These are phyloP conservation scores for Parietaria judaica DNA, from an alignment of 306 rosid species.

Conservation along the genomic window DNA sequence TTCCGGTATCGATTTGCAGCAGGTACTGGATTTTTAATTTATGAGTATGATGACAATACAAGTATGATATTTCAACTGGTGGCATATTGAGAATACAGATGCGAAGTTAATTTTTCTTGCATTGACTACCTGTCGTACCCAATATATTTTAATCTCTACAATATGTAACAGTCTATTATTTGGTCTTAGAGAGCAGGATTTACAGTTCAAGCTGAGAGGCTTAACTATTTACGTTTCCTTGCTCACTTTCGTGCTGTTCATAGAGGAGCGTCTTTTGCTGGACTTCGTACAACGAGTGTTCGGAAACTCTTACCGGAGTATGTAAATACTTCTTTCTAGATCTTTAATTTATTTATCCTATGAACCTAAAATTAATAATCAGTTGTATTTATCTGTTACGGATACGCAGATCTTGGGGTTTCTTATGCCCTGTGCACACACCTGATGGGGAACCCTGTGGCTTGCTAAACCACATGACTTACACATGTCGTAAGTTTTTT, in stretches of 20 bases:
- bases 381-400: background rate
- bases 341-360: constrained; percentile 3
- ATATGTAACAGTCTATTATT: no score
- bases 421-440: constrained; percentile 96
- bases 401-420: constrained; percentile 82
- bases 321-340: constrained; percentile 23
- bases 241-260: constrained; percentile 96
- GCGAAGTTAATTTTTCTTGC: no score
- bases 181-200: constrained; percentile 68
- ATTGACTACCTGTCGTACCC: no score
- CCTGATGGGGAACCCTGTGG: constrained; percentile 99
- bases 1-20: constrained; percentile 79
- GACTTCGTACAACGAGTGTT: constrained; percentile 89
- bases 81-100: no score
- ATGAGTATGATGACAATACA: no score
- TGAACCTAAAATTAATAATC: constrained; percentile 3
- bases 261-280: constrained; percentile 96
- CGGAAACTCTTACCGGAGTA: constrained; percentile 94
- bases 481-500: constrained; percentile 56
- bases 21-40: constrained; percentile 46
- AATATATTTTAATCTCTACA: no score
- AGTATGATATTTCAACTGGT: no score
- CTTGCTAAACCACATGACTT: constrained; percentile 84
- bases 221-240: constrained; percentile 74
- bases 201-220: constrained; percentile 84